phyloP scores from a whole-genome alignment of 2,329 filamentous ascomycete genomes.

The Lasiodiplodia hormozganensis region DNA sequence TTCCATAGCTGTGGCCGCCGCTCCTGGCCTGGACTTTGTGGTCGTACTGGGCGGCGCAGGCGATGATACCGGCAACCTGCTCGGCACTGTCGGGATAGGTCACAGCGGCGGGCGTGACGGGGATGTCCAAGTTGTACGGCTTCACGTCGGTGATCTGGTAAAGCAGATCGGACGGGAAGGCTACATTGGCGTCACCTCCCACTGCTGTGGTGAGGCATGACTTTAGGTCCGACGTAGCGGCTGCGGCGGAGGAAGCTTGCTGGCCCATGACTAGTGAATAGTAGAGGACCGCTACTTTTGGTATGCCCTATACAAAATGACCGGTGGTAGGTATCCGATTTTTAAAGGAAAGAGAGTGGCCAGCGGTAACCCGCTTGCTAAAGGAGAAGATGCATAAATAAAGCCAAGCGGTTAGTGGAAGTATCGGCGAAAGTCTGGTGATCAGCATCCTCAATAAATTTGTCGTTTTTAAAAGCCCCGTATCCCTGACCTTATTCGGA shows the following conservation, averaged over 20 bases:
- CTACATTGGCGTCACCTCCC: constrained; percentile 36
- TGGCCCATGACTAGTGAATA: constrained; percentile 41
- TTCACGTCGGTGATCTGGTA: constrained; percentile 44
- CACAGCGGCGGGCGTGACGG: constrained; percentile 59
- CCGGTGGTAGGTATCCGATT: not conserved
- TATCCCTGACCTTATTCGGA: not conserved
- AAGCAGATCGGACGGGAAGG: constrained; percentile 36
- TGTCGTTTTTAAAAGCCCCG: not conserved
- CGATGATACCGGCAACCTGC: constrained; percentile 64
- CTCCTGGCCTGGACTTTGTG: constrained; percentile 67
- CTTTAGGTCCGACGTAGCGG: constrained; percentile 27
- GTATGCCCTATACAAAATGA: not conserved
- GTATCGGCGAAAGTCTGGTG: not conserved
- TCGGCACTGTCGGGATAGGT: constrained; percentile 60
- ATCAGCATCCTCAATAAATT: not conserved
- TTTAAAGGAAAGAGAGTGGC: not conserved
- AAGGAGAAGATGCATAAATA: not conserved
- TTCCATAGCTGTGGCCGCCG: constrained; percentile 69
- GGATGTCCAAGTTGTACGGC: constrained; percentile 47
- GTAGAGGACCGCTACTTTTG: not conserved
- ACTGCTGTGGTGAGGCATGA: constrained; percentile 42
- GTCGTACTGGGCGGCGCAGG: constrained; percentile 60
- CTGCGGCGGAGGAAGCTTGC: constrained; percentile 37
- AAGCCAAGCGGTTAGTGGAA: not conserved
- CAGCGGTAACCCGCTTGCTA: not conserved